A percentile compares a stretch with the other conserved stretches of the same genome.
phyloP scores from a whole-genome alignment of 139 green algal genomes.

The Picochlorum sp. region DNA sequence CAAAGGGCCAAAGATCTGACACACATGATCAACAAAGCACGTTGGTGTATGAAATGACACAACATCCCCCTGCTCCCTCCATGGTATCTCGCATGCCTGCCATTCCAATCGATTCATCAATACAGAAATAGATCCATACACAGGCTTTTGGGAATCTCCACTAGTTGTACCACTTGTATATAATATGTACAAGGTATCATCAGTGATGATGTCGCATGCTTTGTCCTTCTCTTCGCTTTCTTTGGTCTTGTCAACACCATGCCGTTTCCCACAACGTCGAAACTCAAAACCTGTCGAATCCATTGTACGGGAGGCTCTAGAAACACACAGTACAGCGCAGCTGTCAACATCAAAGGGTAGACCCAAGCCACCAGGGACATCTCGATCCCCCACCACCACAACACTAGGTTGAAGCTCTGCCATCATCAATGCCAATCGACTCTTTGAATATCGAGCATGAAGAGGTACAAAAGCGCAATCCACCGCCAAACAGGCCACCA shows the following conservation, averaged over 20 bases:
- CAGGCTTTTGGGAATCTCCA: too few relatives aligned
- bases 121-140: too few relatives aligned
- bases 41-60: constrained; percentile 35
- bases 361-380: too few relatives aligned
- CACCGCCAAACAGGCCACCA: constrained; percentile 13
- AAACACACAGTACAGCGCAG: constrained; percentile 26
- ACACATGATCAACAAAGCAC: constrained; percentile 52
- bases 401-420: constrained; percentile 17
- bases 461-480: constrained; percentile 35
- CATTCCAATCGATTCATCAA: too few relatives aligned
- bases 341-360: too few relatives aligned
- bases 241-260: too few relatives aligned
- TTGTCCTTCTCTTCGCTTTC: not conserved
- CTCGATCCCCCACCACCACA: constrained; percentile 19
- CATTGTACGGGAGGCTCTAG: constrained; percentile 20
- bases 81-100: too few relatives aligned
- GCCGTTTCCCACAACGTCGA: constrained; percentile 12
- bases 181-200: not conserved
- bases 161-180: too few relatives aligned
- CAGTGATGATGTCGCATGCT: not conserved
- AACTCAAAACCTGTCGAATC: constrained; percentile 46
- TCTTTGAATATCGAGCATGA: constrained; percentile 27
- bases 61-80: constrained; percentile 11
- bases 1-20: constrained; percentile 52
- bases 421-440: constrained; percentile 21